Evolutionary conservation across 306 rosid species (phyloP).

Genomic region (Lotus japonicus): DNA sequence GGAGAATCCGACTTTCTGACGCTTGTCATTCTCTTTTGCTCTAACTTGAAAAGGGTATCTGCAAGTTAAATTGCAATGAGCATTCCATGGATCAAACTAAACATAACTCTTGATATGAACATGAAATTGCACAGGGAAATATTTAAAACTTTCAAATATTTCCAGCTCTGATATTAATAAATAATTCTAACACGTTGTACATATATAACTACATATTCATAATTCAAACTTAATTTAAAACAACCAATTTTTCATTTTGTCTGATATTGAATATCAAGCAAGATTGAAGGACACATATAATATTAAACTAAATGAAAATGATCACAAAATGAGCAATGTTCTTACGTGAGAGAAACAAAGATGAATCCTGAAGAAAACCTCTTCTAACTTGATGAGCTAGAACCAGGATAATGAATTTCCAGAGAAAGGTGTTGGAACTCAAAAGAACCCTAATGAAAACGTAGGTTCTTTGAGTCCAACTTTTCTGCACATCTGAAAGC

Average conservation of each 20-base stretch:
- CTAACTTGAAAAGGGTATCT: constrained; percentile 11
- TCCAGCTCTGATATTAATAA: no score
- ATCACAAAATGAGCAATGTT: background rate
- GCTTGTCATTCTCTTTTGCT: constrained; percentile 40
- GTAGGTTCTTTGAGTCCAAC: constrained; percentile 33
- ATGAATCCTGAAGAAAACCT: background rate
- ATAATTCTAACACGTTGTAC: no score
- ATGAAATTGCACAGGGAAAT: background rate
- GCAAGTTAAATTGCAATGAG: constrained; percentile 9
- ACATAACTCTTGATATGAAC: background rate
- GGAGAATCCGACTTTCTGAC: constrained; percentile 39
- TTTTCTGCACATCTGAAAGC: background rate
- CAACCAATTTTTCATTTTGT: background rate
- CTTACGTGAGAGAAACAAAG: constrained; percentile 22
- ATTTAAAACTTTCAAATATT: background rate
- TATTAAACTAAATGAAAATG: background rate
- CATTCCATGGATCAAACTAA: constrained; percentile 1
- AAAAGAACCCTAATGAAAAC: constrained; percentile 28
- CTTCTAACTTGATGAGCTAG: background rate
- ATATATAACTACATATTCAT: no score
- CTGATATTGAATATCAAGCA: background rate
- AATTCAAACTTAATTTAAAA: background rate
- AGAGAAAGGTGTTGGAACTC: constrained; percentile 26
- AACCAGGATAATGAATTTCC: constrained; percentile 1
- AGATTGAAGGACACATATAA: background rate